Conservation (phyloP, 495 filamentous ascomycete genomes). For the Hamigera avellanea region DNA sequence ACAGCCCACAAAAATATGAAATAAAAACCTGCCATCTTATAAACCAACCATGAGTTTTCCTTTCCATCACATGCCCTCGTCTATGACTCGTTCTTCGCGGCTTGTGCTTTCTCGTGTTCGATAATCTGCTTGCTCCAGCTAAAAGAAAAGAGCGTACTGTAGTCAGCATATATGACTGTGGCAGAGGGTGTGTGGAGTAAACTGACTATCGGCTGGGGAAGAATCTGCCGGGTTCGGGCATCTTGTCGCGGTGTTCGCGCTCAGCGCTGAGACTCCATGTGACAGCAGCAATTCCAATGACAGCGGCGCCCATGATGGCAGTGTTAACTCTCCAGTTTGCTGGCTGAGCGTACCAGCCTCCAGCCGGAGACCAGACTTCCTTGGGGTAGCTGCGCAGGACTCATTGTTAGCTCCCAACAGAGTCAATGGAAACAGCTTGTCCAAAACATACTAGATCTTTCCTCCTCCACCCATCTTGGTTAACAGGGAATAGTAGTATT, state of each 20-base stretch:
- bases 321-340: constrained; percentile 94
- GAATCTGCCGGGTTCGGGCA: constrained; percentile 81
- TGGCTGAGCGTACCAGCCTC: constrained; percentile 94
- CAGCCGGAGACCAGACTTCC: constrained; percentile 97
- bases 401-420: constrained; percentile 12
- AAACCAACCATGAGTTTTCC: constrained; percentile 11
- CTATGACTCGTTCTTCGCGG: constrained; percentile 46
- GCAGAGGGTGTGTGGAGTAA: background rate
- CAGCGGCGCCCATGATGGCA: constrained; percentile 60
- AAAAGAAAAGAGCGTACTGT: constrained; percentile 10
- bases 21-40: constrained; percentile 20
- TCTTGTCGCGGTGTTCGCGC: constrained; percentile 63
- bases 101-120: constrained; percentile 62
- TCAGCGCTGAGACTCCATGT: constrained; percentile 77
- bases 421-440: background rate
- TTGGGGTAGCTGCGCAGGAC: constrained; percentile 69
- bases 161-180: constrained; percentile 5
- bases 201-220: constrained; percentile 94
- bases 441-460: constrained; percentile 74
- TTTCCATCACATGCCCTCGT: constrained; percentile 6
- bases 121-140: constrained; percentile 91
- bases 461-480: constrained; percentile 50
- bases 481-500: constrained; percentile 13
- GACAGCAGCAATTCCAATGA: constrained; percentile 62
- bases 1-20: constrained; percentile 30